These are phyloP conservation scores for Heimioporus retisporus DNA, from an alignment of 1,284 basidiomycete species.

Conservation along the genomic window DNA sequence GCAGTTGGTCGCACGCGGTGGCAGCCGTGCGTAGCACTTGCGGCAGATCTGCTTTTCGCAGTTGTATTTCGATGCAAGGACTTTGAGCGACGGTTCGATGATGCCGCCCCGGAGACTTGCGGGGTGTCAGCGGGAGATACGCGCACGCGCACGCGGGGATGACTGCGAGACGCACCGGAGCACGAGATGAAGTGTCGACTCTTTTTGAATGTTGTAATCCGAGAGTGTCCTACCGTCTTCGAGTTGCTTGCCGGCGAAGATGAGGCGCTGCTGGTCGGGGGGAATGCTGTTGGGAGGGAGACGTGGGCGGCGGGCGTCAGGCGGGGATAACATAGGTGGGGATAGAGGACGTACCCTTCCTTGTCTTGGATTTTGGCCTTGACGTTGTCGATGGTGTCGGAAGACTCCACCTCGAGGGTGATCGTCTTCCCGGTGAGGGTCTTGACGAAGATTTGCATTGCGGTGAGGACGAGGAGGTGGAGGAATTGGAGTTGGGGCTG, in stretches of 20 bases:
- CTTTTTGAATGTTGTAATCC: no score
- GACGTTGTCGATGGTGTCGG: no score
- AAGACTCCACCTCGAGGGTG: slow-evolving; percentile 13
- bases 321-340: no score
- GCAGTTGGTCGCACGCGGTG: slow-evolving; percentile 99
- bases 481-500: no score
- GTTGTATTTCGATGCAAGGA: slow-evolving; percentile 97
- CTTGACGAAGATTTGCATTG: slow-evolving; percentile 97
- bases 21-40: slow-evolving; percentile 99
- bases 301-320: no score
- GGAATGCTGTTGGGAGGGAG: slow-evolving; percentile 21
- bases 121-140: not conserved
- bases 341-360: slow-evolving; percentile 72
- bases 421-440: slow-evolving; percentile 71
- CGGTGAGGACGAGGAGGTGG: slow-evolving; percentile 1
- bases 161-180: slow-evolving; percentile 72
- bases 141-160: no score
- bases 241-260: no score
- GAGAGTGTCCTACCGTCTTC: no score
- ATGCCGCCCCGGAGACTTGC: slow-evolving; percentile 73
- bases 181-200: slow-evolving; percentile 97
- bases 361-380: slow-evolving; percentile 68
- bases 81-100: slow-evolving; percentile 99
- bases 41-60: slow-evolving; percentile 99
- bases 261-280: no score